Conservation (phyloP, 441 rosid genomes). For the Eutrema salsugineum region DNA sequence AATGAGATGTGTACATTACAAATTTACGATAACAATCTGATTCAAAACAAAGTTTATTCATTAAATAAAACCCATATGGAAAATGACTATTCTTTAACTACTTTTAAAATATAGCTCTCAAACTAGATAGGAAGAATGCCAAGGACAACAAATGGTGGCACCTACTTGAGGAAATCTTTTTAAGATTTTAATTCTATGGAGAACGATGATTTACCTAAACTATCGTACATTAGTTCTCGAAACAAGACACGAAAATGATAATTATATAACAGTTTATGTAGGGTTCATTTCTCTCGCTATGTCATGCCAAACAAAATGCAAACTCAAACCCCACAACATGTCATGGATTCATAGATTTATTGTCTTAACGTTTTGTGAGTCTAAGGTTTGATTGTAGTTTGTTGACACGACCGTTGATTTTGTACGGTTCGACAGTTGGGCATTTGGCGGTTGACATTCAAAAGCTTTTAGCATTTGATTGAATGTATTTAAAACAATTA, state of each 20-base stretch:
- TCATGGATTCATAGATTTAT: slow-evolving; percentile 2
- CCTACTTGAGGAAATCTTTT: slow-evolving; percentile 59
- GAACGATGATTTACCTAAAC: slow-evolving; percentile 2
- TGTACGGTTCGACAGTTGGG: neutral
- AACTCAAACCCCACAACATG: slow-evolving; percentile 21
- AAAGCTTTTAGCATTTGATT: slow-evolving; percentile 5
- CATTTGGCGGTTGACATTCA: slow-evolving; percentile 13
- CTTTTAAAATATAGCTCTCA: slow-evolving; percentile 10
- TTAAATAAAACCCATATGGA: neutral
- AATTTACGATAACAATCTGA: neutral
- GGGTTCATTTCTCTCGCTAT: slow-evolving; percentile 6
- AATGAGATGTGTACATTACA: slow-evolving; percentile 8
- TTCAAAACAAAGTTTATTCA: neutral
- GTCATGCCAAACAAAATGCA: neutral
- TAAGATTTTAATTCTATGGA: slow-evolving; percentile 32
- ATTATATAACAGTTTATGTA: neutral
- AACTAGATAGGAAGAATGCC: slow-evolving; percentile 5
- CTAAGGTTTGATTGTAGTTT: neutral
- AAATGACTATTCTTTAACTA: slow-evolving; percentile 15
- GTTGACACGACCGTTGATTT: slow-evolving; percentile 1
- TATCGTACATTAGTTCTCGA: neutral
- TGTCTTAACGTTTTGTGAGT: slow-evolving; percentile 10
- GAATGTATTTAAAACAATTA: neutral
- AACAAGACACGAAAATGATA: neutral
- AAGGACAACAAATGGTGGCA: slow-evolving; percentile 55